Evolutionary conservation across 495 filamentous ascomycete genomes (phyloP).

Genomic region (Talaromyces wortmannii): DNA sequence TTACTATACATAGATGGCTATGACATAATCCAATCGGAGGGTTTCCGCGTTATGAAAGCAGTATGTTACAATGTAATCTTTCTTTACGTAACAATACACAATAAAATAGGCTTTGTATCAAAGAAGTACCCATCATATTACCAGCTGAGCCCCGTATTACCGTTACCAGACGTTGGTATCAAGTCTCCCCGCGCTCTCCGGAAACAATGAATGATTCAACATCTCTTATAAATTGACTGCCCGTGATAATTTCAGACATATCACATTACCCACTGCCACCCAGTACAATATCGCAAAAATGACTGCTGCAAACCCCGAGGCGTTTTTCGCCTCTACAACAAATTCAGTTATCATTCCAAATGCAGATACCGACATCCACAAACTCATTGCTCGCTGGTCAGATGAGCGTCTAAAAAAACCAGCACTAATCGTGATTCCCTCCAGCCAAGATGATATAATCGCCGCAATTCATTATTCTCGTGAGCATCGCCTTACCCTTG

Average conservation of each 20-base stretch:
- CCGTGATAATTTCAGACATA: not conserved
- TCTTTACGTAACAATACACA: no score
- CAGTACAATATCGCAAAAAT: not conserved
- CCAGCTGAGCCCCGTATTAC: no score
- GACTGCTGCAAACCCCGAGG: not conserved
- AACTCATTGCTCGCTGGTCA: not conserved
- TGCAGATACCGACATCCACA: not conserved
- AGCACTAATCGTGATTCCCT: not conserved
- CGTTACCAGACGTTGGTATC: no score
- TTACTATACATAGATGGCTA: no score
- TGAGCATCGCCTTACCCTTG: not conserved
- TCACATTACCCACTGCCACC: not conserved
- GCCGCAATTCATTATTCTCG: not conserved
- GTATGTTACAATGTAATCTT: no score
- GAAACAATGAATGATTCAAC: no score
- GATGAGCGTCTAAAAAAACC: not conserved
- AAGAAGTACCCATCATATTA: no score
- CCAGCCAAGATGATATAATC: not conserved
- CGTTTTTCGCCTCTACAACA: not conserved
- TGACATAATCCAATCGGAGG: no score
- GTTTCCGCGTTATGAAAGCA: no score
- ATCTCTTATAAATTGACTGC: no score
- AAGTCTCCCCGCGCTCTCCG: no score
- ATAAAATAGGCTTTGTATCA: no score
- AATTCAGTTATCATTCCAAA: not conserved